Percentiles rank a stretch among this genome's conserved stretches.
Conservation (phyloP, 805 yeast species). For the Myxozyma mucilagina region DNA sequence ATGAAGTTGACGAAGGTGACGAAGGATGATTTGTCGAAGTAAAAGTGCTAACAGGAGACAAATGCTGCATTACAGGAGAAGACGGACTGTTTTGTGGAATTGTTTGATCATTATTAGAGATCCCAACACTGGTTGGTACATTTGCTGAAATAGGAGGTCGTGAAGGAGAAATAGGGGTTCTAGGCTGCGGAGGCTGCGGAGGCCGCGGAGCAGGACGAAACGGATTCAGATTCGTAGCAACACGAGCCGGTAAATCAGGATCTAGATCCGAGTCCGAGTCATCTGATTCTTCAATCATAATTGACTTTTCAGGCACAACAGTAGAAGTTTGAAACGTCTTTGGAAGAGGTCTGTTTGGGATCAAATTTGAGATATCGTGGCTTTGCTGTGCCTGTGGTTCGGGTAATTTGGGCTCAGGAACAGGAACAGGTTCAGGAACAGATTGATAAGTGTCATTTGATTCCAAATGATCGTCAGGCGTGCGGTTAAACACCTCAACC, state of each 20-base stretch:
- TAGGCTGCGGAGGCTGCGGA: too few species aligned
- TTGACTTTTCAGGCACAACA: slow-evolving; percentile 82
- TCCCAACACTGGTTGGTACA: too few species aligned
- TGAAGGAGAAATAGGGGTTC: too few species aligned
- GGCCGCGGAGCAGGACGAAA: not conserved
- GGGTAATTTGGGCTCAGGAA: not conserved
- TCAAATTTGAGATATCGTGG: too few species aligned
- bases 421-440: not conserved
- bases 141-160: too few species aligned
- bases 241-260: not conserved
- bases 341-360: slow-evolving; percentile 14
- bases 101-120: too few species aligned
- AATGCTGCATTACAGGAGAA: too few species aligned
- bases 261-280: slow-evolving; percentile 56
- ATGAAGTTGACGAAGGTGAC: too few species aligned
- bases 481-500: slow-evolving; percentile 80
- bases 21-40: too few species aligned
- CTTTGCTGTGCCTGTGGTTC: not conserved
- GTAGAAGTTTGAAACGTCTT: slow-evolving; percentile 35
- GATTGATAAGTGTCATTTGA: not conserved
- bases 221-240: not conserved
- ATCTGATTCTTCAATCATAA: slow-evolving; percentile 84
- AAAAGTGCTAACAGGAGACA: too few species aligned
- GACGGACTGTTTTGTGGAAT: too few species aligned
- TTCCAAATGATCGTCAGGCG: slow-evolving; percentile 39